Conservation (phyloP, 495 filamentous ascomycete genomes). For the Pseudoneurospora amorphoporcata region DNA sequence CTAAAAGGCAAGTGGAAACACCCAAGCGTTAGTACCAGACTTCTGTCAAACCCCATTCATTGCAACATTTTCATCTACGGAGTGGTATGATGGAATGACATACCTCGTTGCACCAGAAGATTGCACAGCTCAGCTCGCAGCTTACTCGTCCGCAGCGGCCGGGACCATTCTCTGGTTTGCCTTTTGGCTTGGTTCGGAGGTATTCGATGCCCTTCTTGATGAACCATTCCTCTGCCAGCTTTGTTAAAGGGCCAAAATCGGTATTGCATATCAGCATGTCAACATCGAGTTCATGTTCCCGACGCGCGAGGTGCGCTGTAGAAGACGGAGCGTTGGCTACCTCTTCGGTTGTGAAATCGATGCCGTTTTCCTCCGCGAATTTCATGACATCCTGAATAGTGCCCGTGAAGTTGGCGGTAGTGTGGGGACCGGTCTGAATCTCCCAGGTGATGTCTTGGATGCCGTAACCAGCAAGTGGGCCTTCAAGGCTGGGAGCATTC, state of each 20-base stretch:
- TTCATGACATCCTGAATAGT: slow-evolving; percentile 3
- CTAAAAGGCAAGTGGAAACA: too few species aligned
- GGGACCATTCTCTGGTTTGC: slow-evolving; percentile 6
- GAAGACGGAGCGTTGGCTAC: too few species aligned
- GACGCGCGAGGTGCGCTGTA: too few species aligned
- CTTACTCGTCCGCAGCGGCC: slow-evolving; percentile 16
- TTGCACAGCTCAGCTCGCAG: slow-evolving; percentile 11
- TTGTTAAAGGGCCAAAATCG: too few species aligned
- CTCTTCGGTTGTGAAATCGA: too few species aligned
- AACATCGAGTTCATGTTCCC: too few species aligned
- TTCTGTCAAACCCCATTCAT: too few species aligned
- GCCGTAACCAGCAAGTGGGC: slow-evolving; percentile 2
- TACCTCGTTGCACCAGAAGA: slow-evolving; percentile 18
- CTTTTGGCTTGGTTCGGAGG: neutral
- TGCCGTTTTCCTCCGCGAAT: neutral
- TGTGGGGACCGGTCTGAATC: neutral
- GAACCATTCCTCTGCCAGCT: neutral
- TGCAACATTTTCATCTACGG: too few species aligned
- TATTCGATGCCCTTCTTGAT: slow-evolving; percentile 16
- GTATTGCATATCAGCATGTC: too few species aligned
- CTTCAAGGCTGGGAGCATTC: too few species aligned
- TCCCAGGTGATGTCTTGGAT: slow-evolving; percentile 4
- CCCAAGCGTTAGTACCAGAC: too few species aligned
- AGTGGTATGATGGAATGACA: too few species aligned
- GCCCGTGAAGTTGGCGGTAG: slow-evolving; percentile 1